phyloP scores from a whole-genome alignment of 2,329 filamentous ascomycete species.

The Fusarium sp. region DNA sequence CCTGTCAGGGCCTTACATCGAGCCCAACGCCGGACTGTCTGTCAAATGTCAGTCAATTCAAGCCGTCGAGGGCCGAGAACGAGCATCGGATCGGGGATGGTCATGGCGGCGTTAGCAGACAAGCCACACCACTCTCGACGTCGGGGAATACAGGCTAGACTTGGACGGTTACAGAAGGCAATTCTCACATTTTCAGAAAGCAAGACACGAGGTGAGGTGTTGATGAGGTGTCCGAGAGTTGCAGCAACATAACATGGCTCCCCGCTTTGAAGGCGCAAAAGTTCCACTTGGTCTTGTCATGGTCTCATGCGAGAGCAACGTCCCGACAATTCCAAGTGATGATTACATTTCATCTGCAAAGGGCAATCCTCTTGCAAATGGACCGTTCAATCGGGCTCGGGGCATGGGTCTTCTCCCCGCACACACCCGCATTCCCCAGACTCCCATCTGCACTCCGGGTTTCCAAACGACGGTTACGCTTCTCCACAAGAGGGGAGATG shows the following conservation, averaged over 20 bases:
- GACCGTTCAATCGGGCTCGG: constrained; percentile 17
- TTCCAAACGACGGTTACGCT: constrained; percentile 1
- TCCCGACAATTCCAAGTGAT: constrained; percentile 4
- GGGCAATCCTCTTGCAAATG: constrained; percentile 10
- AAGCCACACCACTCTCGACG: constrained; percentile 30
- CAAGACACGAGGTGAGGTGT: constrained; percentile 4
- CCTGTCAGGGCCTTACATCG: constrained; percentile 11
- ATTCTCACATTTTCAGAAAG: constrained; percentile 1
- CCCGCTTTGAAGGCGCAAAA: constrained; percentile 33
- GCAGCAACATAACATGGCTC: constrained; percentile 21
- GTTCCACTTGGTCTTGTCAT: constrained; percentile 27
- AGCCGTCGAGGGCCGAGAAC: constrained; percentile 22
- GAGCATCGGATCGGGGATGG: neutral
- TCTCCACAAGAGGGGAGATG: constrained; percentile 14
- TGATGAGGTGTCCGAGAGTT: constrained; percentile 11
- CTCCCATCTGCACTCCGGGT: constrained; percentile 8
- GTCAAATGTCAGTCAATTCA: neutral
- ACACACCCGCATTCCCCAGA: constrained; percentile 31
- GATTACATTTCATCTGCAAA: constrained; percentile 20
- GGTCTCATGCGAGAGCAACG: constrained; percentile 24
- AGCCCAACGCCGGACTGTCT: constrained; percentile 1
- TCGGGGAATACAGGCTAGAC: constrained; percentile 1
- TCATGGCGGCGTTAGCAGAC: constrained; percentile 14
- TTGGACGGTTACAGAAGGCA: constrained; percentile 35
- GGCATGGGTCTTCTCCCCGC: constrained; percentile 18